A percentile compares a stretch with the other conserved stretches of the same genome.
These are phyloP conservation scores for Hortaea werneckii DNA, from an alignment of 2,329 filamentous ascomycete genomes.

Conservation along the genomic window DNA sequence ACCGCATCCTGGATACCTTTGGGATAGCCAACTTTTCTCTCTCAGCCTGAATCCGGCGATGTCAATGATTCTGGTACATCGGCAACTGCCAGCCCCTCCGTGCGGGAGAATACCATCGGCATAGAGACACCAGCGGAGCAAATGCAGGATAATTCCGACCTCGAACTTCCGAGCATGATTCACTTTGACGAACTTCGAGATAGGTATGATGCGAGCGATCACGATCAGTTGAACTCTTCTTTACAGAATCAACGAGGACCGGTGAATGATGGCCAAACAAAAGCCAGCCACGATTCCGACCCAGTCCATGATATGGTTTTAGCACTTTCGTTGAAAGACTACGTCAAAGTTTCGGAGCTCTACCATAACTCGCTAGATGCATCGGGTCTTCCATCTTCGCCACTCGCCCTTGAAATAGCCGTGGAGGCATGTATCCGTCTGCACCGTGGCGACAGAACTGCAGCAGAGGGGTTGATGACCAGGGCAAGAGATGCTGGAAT, in stretches of 20 bases:
- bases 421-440: constrained; percentile 20
- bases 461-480: constrained; percentile 14
- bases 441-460: constrained; percentile 9
- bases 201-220: background rate
- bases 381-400: constrained; percentile 16
- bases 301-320: constrained; percentile 16
- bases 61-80: background rate
- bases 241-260: background rate
- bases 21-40: constrained; percentile 1
- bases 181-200: background rate
- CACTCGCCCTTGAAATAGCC: constrained; percentile 18
- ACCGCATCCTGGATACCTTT: constrained; percentile 6
- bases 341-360: constrained; percentile 14
- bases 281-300: background rate
- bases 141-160: background rate
- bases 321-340: constrained; percentile 12
- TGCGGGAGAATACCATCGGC: too few species aligned
- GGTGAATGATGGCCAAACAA: background rate
- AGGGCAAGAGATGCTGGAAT: constrained; percentile 21
- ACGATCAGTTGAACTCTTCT: background rate
- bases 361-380: constrained; percentile 14
- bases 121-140: background rate
- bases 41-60: background rate
- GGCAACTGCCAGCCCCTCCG: too few species aligned
- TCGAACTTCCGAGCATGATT: background rate